Evolutionary conservation across 805 yeast genomes (phyloP), one percentile per base, ranked within the genome.

Genomic region (Candida ponderosae): DNA sequence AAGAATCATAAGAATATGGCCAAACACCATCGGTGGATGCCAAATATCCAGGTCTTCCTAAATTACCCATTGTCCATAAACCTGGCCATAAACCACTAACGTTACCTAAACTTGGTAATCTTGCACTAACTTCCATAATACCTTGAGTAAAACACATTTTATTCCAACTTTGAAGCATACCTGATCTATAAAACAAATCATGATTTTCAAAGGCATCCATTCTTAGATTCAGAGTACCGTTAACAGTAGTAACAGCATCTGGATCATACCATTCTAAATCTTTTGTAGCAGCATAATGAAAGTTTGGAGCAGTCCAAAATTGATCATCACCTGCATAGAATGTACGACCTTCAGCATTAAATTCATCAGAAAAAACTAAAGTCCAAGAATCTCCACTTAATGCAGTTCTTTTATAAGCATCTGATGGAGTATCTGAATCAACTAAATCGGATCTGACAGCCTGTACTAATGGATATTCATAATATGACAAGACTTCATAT

Each of bases 371-470:
- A 43, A 69, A 69, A 0, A 67, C 70, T 45, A 69, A 52, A 5
- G 44, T 44, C 73, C 73, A 68, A 1, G 37, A 40, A 6, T 57
- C 57, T 4, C 72, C 72, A 33, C 51, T 57, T 34, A 38, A 47
- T 4, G 57, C 50, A 8, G 35, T 46, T 39, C 69, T 72, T 0
- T 71, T 63, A 31, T 39, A 36, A 5, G 70, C 74, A 1, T 52
- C 51, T 3, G 42, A 30, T 0, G 90, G 93, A 4, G 93, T 83
- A 51, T 83, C 93, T 3, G 77, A 74, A 51, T 84, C 94, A 14
- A 84, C 61, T 33, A 83, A 59, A n/a, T 57, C 43, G 0, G 81
- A 66, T 44, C 93, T 63, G 37, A 82, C 68, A 1, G 85, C 79
- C 26, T 71, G 51, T 30, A 83, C 62, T 13, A 59, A 58, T 4